phyloP scores from a whole-genome alignment of 805 yeast species.

The Metschnikowia lachancei region DNA sequence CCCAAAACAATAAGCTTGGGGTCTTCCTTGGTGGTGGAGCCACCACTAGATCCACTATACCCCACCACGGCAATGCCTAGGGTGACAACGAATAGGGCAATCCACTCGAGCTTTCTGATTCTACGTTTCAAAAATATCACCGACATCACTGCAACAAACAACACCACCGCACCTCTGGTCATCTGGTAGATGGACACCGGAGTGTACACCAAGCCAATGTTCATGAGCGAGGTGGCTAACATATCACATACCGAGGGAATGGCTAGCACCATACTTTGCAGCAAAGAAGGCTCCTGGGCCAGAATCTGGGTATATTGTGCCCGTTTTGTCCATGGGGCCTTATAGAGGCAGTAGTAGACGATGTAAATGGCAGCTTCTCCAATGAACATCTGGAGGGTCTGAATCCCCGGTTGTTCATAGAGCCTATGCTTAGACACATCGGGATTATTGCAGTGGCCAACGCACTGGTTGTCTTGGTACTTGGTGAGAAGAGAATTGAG shows the following conservation, averaged over 20 bases:
- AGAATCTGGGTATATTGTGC: constrained; percentile 11
- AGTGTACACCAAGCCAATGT: constrained; percentile 67
- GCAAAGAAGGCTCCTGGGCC: constrained; percentile 10
- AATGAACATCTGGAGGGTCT: constrained; percentile 76
- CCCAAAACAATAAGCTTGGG: constrained; percentile 48
- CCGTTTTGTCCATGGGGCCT: constrained; percentile 17
- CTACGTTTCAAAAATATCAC: constrained; percentile 56
- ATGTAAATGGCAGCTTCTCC: constrained; percentile 60
- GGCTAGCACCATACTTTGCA: constrained; percentile 28
- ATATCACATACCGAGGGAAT: constrained; percentile 73
- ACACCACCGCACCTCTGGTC: constrained; percentile 77
- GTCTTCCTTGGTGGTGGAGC: constrained; percentile 18
- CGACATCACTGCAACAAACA: constrained; percentile 72
- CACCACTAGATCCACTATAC: constrained; percentile 53
- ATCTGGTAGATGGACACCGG: constrained; percentile 82
- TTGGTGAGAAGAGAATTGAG: constrained; percentile 72
- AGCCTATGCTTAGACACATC: constrained; percentile 40
- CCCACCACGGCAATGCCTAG: constrained; percentile 74
- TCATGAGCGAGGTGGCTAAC: constrained; percentile 70
- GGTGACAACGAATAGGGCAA: constrained; percentile 59
- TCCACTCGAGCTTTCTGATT: constrained; percentile 66
- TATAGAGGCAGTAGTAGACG: constrained; percentile 34
- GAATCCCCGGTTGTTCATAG: constrained; percentile 78
- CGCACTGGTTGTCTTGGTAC: constrained; percentile 73
- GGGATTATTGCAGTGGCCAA: constrained; percentile 49